These are phyloP conservation scores for Circinella minor DNA, from an alignment of 371 early-diverging fungal genomes.

Conservation along the genomic window DNA sequence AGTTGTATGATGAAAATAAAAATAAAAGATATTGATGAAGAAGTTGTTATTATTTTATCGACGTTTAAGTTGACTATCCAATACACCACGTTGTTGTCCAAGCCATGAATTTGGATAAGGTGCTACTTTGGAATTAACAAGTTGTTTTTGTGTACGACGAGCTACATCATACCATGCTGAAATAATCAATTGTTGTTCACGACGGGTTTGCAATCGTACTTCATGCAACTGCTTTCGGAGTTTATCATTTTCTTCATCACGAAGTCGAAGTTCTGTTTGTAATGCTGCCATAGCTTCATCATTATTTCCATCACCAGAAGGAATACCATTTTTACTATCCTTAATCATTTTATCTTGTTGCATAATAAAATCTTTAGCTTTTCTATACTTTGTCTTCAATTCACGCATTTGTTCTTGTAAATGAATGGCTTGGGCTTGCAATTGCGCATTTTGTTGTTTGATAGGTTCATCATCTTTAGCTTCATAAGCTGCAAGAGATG, in stretches of 20 bases:
- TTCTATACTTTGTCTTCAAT: slow-evolving; percentile 61
- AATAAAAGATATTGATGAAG: background rate
- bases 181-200: slow-evolving; percentile 76
- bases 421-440: slow-evolving; percentile 56
- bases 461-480: slow-evolving; percentile 68
- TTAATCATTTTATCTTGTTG: slow-evolving; percentile 65
- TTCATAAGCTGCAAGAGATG: slow-evolving; percentile 72
- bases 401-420: slow-evolving; percentile 69
- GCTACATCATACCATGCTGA: slow-evolving; percentile 79
- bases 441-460: slow-evolving; percentile 59
- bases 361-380: slow-evolving; percentile 71
- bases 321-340: slow-evolving; percentile 21
- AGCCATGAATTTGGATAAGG: slow-evolving; percentile 72
- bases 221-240: slow-evolving; percentile 69
- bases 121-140: slow-evolving; percentile 42
- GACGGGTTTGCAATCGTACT: slow-evolving; percentile 55
- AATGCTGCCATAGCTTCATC: slow-evolving; percentile 77
- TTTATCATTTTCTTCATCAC: slow-evolving; percentile 72
- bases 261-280: slow-evolving; percentile 60
- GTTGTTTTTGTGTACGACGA: slow-evolving; percentile 52
- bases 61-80: slow-evolving; percentile 63
- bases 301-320: slow-evolving; percentile 34
- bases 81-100: slow-evolving; percentile 66
- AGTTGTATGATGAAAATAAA: background rate
- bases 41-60: slow-evolving; percentile 29